These are phyloP conservation scores for Xylariaceae sp. DNA, from an alignment of 2,329 filamentous ascomycete genomes.

Conservation along the genomic window DNA sequence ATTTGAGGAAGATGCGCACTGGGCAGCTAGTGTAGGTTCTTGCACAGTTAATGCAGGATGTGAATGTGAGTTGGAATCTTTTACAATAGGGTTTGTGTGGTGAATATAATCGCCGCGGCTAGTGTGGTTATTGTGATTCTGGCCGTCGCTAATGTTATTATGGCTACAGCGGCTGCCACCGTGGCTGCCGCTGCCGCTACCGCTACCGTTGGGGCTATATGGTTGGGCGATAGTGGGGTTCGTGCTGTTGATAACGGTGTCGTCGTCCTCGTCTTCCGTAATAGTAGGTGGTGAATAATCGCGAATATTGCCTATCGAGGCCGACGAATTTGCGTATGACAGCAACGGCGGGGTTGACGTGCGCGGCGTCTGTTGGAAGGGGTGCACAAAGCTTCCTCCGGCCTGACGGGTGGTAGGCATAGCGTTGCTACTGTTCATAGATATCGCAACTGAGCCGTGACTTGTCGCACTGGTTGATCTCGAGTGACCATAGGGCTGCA, in stretches of 20 bases:
- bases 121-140: conserved; percentile 13
- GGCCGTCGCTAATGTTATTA: no score
- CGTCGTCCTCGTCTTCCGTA: conserved; percentile 42
- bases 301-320: conserved; percentile 43
- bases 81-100: conserved; percentile 21
- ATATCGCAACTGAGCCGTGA: conserved; percentile 51
- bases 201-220: not conserved
- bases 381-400: conserved; percentile 51
- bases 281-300: conserved; percentile 54
- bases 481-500: conserved; percentile 47
- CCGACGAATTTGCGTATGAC: conserved; percentile 52
- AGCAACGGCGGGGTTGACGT: conserved; percentile 55
- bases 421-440: conserved; percentile 40
- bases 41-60: conserved; percentile 31
- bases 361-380: conserved; percentile 59
- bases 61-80: conserved; percentile 26
- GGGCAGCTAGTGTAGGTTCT: conserved; percentile 36
- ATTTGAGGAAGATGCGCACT: conserved; percentile 37
- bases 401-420: conserved; percentile 33
- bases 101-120: conserved; percentile 24
- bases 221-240: conserved; percentile 8
- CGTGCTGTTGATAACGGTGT: not conserved
- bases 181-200: not conserved
- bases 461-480: conserved; percentile 55
- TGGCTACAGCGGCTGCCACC: not conserved